Conservation (phyloP, 192 early-diverging fungal genomes). For the Entophlyctis helioformis region DNA sequence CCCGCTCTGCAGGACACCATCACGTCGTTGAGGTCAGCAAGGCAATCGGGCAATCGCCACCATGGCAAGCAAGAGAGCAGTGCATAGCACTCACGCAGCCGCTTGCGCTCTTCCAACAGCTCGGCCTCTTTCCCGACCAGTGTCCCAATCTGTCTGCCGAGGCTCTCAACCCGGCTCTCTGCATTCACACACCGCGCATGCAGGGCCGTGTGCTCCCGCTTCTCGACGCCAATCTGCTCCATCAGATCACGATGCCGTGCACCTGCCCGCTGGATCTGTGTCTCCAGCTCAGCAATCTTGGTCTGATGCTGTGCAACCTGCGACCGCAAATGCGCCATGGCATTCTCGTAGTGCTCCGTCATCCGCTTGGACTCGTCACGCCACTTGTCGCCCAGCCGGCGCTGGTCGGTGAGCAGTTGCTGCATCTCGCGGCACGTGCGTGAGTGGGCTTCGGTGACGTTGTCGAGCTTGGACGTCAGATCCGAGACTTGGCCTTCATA, state of each 20-base stretch:
- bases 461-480: constrained; percentile 18
- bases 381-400: constrained; percentile 17
- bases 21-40: neutral
- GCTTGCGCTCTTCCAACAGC: constrained; percentile 20
- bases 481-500: constrained; percentile 6
- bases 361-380: constrained; percentile 10
- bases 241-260: constrained; percentile 10
- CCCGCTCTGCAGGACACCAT: constrained; percentile 12
- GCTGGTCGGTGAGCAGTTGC: constrained; percentile 22
- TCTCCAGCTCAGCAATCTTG: constrained; percentile 16
- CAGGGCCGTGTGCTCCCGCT: constrained; percentile 4
- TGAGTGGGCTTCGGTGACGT: constrained; percentile 20
- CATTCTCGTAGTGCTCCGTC: constrained; percentile 10
- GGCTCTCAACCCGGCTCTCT: constrained; percentile 16
- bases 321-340: constrained; percentile 10
- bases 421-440: constrained; percentile 28
- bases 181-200: constrained; percentile 5
- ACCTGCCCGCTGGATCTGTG: neutral
- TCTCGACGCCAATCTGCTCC: constrained; percentile 20
- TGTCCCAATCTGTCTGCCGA: constrained; percentile 8
- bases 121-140: constrained; percentile 18
- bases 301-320: constrained; percentile 3
- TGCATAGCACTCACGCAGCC: constrained; percentile 9
- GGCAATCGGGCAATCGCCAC: neutral
- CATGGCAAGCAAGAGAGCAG: neutral